These are phyloP conservation scores for Fraxinus xanthoxyloides DNA, from an alignment of 305 asterid species.

Conservation along the genomic window DNA sequence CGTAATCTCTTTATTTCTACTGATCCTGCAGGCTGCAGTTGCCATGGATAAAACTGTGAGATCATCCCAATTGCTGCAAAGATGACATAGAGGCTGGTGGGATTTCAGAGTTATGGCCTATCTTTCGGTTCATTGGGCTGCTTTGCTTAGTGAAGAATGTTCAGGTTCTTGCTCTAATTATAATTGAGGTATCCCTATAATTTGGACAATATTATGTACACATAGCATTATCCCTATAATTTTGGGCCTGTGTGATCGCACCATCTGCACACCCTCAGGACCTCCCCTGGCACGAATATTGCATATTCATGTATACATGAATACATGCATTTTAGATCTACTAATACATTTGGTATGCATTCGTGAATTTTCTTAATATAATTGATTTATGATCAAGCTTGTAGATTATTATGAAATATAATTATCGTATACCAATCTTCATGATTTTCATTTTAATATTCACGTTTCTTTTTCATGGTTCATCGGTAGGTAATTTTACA, in stretches of 20 bases:
- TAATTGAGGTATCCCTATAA: too few relatives aligned
- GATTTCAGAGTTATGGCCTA: not conserved
- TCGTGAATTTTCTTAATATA: not conserved
- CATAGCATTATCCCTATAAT: too few relatives aligned
- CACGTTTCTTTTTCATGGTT: not conserved
- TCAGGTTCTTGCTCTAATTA: not conserved
- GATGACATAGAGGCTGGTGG: not conserved
- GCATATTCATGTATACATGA: not conserved
- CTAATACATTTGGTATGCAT: not conserved
- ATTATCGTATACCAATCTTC: not conserved
- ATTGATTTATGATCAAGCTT: not conserved
- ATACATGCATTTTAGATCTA: not conserved
- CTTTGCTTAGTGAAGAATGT: not conserved
- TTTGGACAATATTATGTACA: too few relatives aligned
- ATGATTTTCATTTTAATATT: not conserved
- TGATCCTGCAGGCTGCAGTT: not conserved
- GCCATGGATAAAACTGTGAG: not conserved
- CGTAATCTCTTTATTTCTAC: not conserved
- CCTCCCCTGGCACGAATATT: not conserved
- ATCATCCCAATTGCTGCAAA: not conserved
- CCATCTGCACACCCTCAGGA: not conserved
- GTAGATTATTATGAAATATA: not conserved
- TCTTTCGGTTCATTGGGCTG: not conserved
- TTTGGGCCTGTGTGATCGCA: not conserved
- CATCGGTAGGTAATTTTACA: not conserved